phyloP scores from a whole-genome alignment of 1,284 basidiomycete genomes.

The Malassezia sp. region DNA sequence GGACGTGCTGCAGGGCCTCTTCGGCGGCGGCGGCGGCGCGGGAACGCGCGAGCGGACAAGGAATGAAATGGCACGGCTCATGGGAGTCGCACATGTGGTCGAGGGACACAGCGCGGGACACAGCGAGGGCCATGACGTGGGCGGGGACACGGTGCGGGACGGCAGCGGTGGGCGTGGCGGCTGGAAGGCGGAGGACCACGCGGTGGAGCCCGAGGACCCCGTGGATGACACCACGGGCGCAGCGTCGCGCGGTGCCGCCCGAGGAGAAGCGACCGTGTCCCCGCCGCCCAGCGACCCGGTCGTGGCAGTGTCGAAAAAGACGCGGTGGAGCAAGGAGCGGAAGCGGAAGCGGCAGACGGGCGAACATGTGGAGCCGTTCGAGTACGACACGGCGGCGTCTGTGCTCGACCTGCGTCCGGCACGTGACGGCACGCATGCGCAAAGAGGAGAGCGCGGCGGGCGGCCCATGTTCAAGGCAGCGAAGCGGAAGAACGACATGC shows the following conservation, averaged over 20 bases:
- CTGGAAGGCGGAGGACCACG: not conserved
- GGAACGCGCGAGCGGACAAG: not conserved
- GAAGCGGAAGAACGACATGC: slow-evolving; percentile 5
- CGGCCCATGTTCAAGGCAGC: not conserved
- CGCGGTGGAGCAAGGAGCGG: slow-evolving; percentile 5
- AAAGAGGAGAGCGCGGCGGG: not conserved
- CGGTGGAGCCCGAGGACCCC: not conserved
- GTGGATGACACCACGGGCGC: not conserved
- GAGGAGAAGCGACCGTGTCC: no score
- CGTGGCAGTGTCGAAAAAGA: slow-evolving; percentile 12
- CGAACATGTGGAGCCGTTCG: slow-evolving; percentile 8
- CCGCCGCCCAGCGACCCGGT: not conserved
- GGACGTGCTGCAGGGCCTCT: not conserved
- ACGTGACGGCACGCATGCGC: not conserved
- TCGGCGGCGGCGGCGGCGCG: not conserved
- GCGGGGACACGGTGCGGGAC: not conserved
- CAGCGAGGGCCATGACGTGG: not conserved
- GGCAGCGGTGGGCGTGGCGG: no score
- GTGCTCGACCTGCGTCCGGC: slow-evolving; percentile 6
- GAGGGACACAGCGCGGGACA: not conserved
- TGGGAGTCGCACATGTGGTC: not conserved
- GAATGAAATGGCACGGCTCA: not conserved
- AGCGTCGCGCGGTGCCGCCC: no score
- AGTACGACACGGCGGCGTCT: slow-evolving; percentile 2
- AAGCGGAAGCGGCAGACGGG: slow-evolving; percentile 5